Evolutionary conservation across 2,329 filamentous ascomycete genomes (phyloP).

Genomic region (Tolypocladium pustulatum): DNA sequence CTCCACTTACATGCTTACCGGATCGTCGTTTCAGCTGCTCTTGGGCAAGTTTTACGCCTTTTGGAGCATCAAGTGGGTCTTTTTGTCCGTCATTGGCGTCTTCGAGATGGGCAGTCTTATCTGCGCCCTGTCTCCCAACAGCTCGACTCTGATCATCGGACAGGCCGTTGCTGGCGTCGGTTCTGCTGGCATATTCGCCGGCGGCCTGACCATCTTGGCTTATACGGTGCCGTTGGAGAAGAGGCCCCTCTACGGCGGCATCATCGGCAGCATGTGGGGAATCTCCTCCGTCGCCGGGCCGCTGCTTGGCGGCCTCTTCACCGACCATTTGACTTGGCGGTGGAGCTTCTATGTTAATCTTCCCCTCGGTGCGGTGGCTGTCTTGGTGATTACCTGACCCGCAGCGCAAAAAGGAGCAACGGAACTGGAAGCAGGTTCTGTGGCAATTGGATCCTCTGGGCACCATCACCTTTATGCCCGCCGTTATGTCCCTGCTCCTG

Average conservation of each 20-base stretch:
- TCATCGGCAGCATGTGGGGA: conserved; percentile 30
- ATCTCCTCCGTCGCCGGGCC: conserved; percentile 28
- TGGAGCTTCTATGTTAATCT: conserved; percentile 32
- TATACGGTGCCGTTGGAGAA: conserved; percentile 22
- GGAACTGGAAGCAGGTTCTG: conserved; percentile 13
- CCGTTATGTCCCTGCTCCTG: conserved; percentile 34
- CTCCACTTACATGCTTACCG: conserved; percentile 30
- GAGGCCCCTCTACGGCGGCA: conserved; percentile 25
- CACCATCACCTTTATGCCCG: conserved; percentile 18
- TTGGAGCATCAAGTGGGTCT: conserved; percentile 30
- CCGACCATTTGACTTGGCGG: conserved; percentile 23
- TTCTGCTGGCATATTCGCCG: conserved; percentile 35
- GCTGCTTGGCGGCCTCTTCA: conserved; percentile 23
- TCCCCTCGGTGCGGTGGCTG: conserved; percentile 23
- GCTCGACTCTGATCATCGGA: conserved; percentile 22
- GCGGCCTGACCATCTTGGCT: conserved; percentile 30
- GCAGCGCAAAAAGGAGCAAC: conserved; percentile 12
- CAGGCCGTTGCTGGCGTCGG: conserved; percentile 26
- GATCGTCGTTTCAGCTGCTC: conserved; percentile 26
- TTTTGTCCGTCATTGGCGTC: conserved; percentile 23
- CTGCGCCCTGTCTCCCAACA: conserved; percentile 23
- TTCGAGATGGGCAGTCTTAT: conserved; percentile 34
- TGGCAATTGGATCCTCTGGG: conserved; percentile 19
- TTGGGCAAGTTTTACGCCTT: conserved; percentile 34
- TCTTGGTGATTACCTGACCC: conserved; percentile 18